Percentiles rank a stretch among this genome's conserved stretches.
phyloP scores from a whole-genome alignment of 2,329 filamentous ascomycete genomes.

The Pezizomycotina sp. region DNA sequence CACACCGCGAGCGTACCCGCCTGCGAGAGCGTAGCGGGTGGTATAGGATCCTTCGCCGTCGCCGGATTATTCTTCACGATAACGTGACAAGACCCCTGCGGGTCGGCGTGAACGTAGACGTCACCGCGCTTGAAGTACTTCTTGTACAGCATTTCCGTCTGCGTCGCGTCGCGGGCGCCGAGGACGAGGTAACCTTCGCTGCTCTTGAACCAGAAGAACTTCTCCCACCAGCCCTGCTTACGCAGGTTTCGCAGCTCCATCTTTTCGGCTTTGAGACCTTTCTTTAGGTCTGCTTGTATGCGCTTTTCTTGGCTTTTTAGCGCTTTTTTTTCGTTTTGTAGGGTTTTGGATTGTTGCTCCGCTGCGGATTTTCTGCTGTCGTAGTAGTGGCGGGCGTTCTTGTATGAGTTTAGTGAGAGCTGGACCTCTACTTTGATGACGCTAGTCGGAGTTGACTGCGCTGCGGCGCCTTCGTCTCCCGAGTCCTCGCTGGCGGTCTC shows the following conservation, averaged over 20 bases:
- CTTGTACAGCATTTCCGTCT: slow-evolving; percentile 84
- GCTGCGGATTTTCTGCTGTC: slow-evolving; percentile 72
- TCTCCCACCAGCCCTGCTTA: slow-evolving; percentile 87
- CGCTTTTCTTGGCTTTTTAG: slow-evolving; percentile 83
- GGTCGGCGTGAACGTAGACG: slow-evolving; percentile 77
- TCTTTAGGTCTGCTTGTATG: slow-evolving; percentile 69
- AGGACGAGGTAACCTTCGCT: slow-evolving; percentile 89
- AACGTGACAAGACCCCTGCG: slow-evolving; percentile 67
- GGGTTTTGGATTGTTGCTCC: slow-evolving; percentile 72
- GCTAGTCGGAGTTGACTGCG: slow-evolving; percentile 27
- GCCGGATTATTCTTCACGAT: slow-evolving; percentile 76
- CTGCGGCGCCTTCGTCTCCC: slow-evolving; percentile 22
- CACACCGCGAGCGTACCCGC: slow-evolving; percentile 73
- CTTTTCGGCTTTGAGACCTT: slow-evolving; percentile 81
- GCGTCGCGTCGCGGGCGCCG: slow-evolving; percentile 71
- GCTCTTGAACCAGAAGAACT: slow-evolving; percentile 88
- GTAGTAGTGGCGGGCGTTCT: slow-evolving; percentile 82
- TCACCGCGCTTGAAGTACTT: slow-evolving; percentile 76
- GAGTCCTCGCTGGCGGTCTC: slow-evolving; percentile 31
- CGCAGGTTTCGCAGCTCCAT: slow-evolving; percentile 67
- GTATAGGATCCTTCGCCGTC: slow-evolving; percentile 68
- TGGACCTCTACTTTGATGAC: slow-evolving; percentile 66
- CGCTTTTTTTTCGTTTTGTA: slow-evolving; percentile 63
- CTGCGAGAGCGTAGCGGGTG: slow-evolving; percentile 78
- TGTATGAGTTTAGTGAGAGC: slow-evolving; percentile 64